These are phyloP conservation scores for Sapria himalayana DNA, from an alignment of 345 rosid genomes.

Conservation along the genomic window DNA sequence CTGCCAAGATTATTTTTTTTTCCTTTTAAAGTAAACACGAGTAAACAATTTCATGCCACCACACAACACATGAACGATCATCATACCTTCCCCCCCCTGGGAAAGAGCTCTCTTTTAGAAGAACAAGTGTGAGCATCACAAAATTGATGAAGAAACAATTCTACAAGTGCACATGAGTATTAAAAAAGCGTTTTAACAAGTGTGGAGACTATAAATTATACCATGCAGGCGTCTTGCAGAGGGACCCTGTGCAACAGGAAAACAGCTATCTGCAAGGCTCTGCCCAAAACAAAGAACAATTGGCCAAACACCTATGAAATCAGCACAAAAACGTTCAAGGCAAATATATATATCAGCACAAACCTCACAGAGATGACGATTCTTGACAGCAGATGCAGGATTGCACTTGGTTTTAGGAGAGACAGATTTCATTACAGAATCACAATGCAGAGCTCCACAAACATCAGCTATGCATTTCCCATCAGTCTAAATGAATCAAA, in stretches of 20 bases:
- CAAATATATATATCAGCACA: slow-evolving; percentile 4
- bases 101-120: slow-evolving; percentile 36
- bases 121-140: slow-evolving; percentile 86
- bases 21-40: neutral
- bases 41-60: slow-evolving; percentile 4
- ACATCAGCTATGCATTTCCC: slow-evolving; percentile 80
- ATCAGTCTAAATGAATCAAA: slow-evolving; percentile 30
- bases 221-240: slow-evolving; percentile 82
- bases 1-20: slow-evolving; percentile 21
- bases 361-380: slow-evolving; percentile 89
- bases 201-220: slow-evolving; percentile 11
- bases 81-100: slow-evolving; percentile 67
- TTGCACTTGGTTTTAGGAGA: slow-evolving; percentile 52
- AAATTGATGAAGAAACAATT: slow-evolving; percentile 67
- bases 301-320: slow-evolving; percentile 7
- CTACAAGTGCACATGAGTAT: slow-evolving; percentile 18
- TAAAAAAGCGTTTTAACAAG: neutral
- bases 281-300: slow-evolving; percentile 14
- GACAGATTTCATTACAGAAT: slow-evolving; percentile 39
- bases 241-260: slow-evolving; percentile 55
- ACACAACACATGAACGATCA: neutral
- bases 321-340: slow-evolving; percentile 1
- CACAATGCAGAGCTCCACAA: slow-evolving; percentile 96
- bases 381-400: slow-evolving; percentile 66
- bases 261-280: slow-evolving; percentile 82